Evolutionary conservation across 1,284 basidiomycete genomes (phyloP).

Genomic region (Apiotrichum veenhuisii): DNA sequence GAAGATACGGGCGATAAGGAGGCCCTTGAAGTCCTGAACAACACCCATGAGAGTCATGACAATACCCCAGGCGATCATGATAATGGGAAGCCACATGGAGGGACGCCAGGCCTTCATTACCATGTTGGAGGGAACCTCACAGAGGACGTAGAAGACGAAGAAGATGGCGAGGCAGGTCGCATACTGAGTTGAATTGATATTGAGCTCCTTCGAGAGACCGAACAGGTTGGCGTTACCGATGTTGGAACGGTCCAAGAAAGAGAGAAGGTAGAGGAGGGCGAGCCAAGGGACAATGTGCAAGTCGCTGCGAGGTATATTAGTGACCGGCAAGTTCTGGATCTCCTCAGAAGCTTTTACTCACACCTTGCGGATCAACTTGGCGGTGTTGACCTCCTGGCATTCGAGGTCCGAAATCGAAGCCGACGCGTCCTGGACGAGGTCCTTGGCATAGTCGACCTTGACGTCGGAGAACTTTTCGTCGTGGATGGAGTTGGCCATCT

Average conservation of each 20-base stretch:
- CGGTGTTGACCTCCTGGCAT: constrained; percentile 13
- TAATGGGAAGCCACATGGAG: constrained; percentile 33
- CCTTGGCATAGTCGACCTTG: constrained; percentile 3
- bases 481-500: not conserved
- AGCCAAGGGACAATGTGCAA: constrained; percentile 33
- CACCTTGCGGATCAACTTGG: constrained; percentile 11
- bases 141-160: constrained; percentile 43
- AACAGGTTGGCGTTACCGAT: constrained; percentile 56
- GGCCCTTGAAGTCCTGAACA: constrained; percentile 42
- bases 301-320: constrained; percentile 16
- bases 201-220: constrained; percentile 31
- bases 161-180: constrained; percentile 36
- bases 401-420: not conserved
- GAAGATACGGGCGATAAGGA: constrained; percentile 42
- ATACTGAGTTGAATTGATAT: constrained; percentile 29
- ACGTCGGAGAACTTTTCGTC: constrained; percentile 1
- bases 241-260: constrained; percentile 69
- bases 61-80: constrained; percentile 47
- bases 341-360: no score
- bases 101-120: constrained; percentile 46
- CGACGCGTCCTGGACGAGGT: not conserved
- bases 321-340: no score
- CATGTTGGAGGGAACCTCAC: constrained; percentile 61
- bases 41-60: constrained; percentile 50
- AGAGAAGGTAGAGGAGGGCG: constrained; percentile 63